Conservation (phyloP, 345 rosid genomes). For the Sisymbrium irio region DNA sequence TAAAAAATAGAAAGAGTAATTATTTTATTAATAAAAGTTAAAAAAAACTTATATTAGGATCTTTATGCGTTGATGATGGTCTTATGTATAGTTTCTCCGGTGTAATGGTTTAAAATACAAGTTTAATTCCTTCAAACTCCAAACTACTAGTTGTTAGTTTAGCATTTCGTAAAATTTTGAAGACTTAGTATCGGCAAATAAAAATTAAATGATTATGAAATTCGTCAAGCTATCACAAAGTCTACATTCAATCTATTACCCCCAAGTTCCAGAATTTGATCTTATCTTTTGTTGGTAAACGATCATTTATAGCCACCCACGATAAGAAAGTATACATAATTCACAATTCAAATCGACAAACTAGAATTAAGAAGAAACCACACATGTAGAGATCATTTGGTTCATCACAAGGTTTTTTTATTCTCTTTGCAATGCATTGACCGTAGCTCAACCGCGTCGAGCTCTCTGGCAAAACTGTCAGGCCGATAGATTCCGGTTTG, state of each 20-base stretch:
- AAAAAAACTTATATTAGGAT: too few relatives aligned
- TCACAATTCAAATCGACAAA: slow-evolving; percentile 5
- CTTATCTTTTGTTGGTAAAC: too few relatives aligned
- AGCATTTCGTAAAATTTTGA: background rate
- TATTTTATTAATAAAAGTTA: too few relatives aligned
- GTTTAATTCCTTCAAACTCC: too few relatives aligned
- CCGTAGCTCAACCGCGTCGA: slow-evolving; percentile 18
- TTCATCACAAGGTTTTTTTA: background rate
- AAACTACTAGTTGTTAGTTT: too few relatives aligned
- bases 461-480: background rate
- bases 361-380: background rate
- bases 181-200: background rate
- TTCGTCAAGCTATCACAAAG: background rate
- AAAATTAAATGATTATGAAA: background rate
- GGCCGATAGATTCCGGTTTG: slow-evolving; percentile 25
- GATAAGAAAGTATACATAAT: too few relatives aligned
- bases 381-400: slow-evolving; percentile 1
- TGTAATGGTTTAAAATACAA: too few relatives aligned
- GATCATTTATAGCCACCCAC: too few relatives aligned
- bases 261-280: background rate
- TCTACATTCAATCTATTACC: background rate
- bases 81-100: too few relatives aligned
- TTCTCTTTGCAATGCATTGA: slow-evolving; percentile 1
- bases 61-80: too few relatives aligned
- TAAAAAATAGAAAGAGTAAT: too few relatives aligned